Evolutionary conservation across 2,329 filamentous ascomycete species (phyloP).

Genomic region (Xylariaceae sp.): DNA sequence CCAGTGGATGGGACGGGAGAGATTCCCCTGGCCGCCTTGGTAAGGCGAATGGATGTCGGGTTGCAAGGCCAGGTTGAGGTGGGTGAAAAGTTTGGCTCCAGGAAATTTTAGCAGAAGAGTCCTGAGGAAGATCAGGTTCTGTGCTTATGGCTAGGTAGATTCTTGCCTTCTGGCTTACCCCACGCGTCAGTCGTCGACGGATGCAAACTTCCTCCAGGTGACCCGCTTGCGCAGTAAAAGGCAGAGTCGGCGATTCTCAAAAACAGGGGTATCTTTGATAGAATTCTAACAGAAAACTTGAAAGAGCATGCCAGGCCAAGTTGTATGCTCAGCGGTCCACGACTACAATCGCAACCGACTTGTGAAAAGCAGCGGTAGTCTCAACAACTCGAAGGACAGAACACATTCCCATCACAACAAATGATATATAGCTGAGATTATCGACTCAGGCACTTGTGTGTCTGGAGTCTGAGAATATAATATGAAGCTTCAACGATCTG

Average conservation of each 20-base stretch:
- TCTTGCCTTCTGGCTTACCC: background rate
- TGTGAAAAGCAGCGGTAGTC: background rate
- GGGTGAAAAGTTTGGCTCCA: background rate
- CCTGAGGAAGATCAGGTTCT: background rate
- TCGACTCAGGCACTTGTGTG: background rate
- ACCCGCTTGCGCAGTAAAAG: background rate
- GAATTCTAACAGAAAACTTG: background rate
- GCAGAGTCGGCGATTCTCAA: too few species aligned
- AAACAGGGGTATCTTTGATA: background rate
- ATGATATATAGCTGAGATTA: background rate
- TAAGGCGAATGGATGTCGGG: background rate
- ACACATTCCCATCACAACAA: background rate
- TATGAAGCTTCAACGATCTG: background rate
- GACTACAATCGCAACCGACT: background rate
- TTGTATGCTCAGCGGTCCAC: background rate
- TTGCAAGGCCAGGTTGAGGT: background rate
- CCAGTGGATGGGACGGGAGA: background rate
- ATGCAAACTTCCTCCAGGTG: background rate
- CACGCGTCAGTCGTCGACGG: background rate
- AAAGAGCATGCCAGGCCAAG: slow-evolving; percentile 1
- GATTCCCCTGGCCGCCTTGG: background rate
- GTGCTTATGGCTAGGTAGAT: background rate
- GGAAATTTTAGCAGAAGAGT: background rate
- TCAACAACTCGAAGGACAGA: background rate
- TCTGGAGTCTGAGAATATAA: background rate